Evolutionary conservation across 192 early-diverging fungal species (phyloP).

Genomic region (Rhizophagus prolifer): DNA sequence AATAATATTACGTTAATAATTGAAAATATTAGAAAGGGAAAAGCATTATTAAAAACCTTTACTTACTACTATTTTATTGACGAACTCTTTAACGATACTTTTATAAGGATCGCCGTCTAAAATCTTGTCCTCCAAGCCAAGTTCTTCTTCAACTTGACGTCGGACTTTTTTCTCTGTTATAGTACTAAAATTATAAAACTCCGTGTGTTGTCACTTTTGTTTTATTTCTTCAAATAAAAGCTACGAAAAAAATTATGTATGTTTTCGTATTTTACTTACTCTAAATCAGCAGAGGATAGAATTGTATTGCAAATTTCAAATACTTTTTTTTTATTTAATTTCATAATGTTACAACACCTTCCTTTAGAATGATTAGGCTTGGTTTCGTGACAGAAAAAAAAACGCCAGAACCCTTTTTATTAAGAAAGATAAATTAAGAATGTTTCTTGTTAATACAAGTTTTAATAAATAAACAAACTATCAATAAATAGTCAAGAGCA

Average conservation of each 20-base stretch:
- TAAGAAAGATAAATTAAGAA: too few relatives aligned
- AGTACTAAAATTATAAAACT: background rate
- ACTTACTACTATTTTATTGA: background rate
- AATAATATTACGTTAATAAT: background rate
- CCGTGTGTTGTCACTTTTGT: background rate
- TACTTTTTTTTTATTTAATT: background rate
- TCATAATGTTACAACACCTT: background rate
- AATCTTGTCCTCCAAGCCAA: background rate
- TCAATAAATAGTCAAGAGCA: too few relatives aligned
- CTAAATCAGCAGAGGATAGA: background rate
- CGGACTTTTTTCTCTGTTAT: slow-evolving; percentile 5
- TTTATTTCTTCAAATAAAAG: background rate
- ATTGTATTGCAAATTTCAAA: background rate
- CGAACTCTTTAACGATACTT: background rate
- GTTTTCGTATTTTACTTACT: slow-evolving; percentile 10
- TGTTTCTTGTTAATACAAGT: too few relatives aligned
- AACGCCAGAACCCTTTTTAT: too few relatives aligned
- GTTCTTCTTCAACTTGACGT: slow-evolving; percentile 1
- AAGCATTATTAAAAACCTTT: background rate
- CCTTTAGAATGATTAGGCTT: background rate
- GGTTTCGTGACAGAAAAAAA: background rate
- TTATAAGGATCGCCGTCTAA: slow-evolving; percentile 5
- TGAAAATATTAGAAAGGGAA: background rate
- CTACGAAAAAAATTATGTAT: too few relatives aligned
- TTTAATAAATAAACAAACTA: too few relatives aligned